These are phyloP conservation scores for Calonectria fujianensis DNA, from an alignment of 2,329 filamentous ascomycete genomes.

Conservation along the genomic window DNA sequence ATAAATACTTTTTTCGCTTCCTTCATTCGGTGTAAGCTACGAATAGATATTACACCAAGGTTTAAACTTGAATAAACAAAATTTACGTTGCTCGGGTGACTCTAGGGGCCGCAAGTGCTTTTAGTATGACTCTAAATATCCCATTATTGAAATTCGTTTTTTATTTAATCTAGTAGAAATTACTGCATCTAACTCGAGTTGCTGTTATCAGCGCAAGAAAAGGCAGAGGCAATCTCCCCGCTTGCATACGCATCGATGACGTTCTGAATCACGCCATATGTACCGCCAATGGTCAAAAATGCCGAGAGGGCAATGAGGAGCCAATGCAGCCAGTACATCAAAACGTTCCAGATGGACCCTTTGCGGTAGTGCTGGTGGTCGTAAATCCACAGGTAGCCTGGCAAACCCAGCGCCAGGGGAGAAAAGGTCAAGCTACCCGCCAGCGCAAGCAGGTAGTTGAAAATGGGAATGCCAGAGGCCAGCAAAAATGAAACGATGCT, in stretches of 20 bases:
- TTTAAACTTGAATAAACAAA: neutral
- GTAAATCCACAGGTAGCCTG: slow-evolving; percentile 61
- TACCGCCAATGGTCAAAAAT: slow-evolving; percentile 64
- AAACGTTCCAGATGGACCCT: slow-evolving; percentile 51
- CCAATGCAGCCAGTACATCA: slow-evolving; percentile 59
- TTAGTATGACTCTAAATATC: neutral
- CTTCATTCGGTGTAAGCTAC: neutral
- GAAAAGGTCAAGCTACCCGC: slow-evolving; percentile 58
- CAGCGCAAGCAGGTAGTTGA: slow-evolving; percentile 45
- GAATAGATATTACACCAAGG: neutral
- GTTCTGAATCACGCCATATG: slow-evolving; percentile 68
- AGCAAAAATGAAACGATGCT: slow-evolving; percentile 57
- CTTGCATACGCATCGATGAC: slow-evolving; percentile 71
- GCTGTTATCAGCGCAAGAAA: slow-evolving; percentile 69
- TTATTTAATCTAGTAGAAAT: neutral
- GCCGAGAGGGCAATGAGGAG: slow-evolving; percentile 59
- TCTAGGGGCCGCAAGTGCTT: neutral
- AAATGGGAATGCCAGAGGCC: slow-evolving; percentile 59
- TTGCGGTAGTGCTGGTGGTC: slow-evolving; percentile 59
- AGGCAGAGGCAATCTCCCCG: slow-evolving; percentile 66
- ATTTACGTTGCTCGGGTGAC: neutral
- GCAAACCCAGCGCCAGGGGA: slow-evolving; percentile 59
- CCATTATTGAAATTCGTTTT: neutral
- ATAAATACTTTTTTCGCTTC: neutral
- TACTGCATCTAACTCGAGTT: slow-evolving; percentile 12